Conservation (phyloP, 148 eudicot species). For the Simmondsia chinensis region DNA sequence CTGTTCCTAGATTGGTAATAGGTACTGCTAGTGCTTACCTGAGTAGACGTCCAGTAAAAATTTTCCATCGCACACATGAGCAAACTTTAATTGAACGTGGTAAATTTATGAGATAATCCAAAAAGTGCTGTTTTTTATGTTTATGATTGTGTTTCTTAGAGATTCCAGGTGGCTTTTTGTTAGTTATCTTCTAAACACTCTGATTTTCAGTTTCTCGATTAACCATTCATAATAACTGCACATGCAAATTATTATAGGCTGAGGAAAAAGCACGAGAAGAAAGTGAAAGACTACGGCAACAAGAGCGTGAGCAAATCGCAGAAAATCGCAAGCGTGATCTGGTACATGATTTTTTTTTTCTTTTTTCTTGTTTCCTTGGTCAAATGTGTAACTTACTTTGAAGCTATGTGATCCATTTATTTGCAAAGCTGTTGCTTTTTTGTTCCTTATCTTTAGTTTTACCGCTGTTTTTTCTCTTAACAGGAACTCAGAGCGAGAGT, state of each 20-base stretch:
- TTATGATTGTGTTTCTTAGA: not conserved
- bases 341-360: constrained; percentile 23
- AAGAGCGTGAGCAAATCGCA: constrained; percentile 89
- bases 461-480: constrained; percentile 3
- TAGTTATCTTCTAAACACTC: too few relatives aligned
- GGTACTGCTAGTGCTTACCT: too few relatives aligned
- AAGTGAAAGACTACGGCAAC: constrained; percentile 83
- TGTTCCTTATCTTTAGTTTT: not conserved
- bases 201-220: not conserved
- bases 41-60: too few relatives aligned
- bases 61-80: too few relatives aligned
- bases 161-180: not conserved
- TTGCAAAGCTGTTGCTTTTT: too few relatives aligned
- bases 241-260: constrained; percentile 31
- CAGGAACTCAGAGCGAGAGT: constrained; percentile 81
- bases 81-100: too few relatives aligned
- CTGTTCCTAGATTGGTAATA: too few relatives aligned
- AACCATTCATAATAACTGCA: not conserved
- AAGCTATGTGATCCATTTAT: too few relatives aligned
- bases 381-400: too few relatives aligned
- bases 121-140: too few relatives aligned
- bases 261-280: constrained; percentile 93
- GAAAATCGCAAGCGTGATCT: constrained; percentile 87
- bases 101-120: too few relatives aligned
- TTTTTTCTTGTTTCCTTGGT: not conserved